Percentiles rank a stretch among this genome's conserved stretches.
These are phyloP conservation scores for Sarcocystis neurona DNA, from an alignment of 169 alveolate genomes.

Conservation along the genomic window DNA sequence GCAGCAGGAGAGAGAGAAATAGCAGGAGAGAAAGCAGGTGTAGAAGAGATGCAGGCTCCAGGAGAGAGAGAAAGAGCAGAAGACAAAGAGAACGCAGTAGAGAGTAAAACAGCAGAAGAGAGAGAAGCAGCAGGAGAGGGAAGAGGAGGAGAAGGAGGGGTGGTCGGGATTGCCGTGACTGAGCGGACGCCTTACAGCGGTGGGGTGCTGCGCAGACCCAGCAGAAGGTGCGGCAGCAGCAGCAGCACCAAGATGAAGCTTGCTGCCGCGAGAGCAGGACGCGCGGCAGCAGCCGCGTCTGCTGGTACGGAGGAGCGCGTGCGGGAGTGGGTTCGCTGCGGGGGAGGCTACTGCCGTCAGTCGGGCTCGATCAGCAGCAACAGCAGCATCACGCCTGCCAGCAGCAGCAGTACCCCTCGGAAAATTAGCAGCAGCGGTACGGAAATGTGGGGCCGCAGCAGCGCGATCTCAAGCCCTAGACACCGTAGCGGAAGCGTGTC, in stretches of 20 bases:
- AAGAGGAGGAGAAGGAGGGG: background rate
- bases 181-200: background rate
- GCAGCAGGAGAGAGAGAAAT: background rate
- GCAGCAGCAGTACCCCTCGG: too few relatives aligned
- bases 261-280: too few relatives aligned
- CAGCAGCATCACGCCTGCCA: background rate
- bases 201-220: background rate
- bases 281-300: background rate
- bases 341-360: constrained; percentile 25
- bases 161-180: background rate
- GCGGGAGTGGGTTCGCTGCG: constrained; percentile 1
- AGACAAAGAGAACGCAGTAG: background rate
- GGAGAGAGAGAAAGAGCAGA: background rate
- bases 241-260: background rate
- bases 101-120: background rate
- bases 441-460: too few relatives aligned
- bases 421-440: too few relatives aligned
- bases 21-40: background rate
- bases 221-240: background rate
- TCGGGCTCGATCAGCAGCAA: background rate
- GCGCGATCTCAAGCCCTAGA: too few relatives aligned
- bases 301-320: background rate
- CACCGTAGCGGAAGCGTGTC: too few relatives aligned
- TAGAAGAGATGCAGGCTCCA: background rate
- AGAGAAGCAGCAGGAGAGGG: background rate